These are phyloP conservation scores for Papilionanthe hybrid DNA, from an alignment of 116 monocot species.

Conservation along the genomic window DNA sequence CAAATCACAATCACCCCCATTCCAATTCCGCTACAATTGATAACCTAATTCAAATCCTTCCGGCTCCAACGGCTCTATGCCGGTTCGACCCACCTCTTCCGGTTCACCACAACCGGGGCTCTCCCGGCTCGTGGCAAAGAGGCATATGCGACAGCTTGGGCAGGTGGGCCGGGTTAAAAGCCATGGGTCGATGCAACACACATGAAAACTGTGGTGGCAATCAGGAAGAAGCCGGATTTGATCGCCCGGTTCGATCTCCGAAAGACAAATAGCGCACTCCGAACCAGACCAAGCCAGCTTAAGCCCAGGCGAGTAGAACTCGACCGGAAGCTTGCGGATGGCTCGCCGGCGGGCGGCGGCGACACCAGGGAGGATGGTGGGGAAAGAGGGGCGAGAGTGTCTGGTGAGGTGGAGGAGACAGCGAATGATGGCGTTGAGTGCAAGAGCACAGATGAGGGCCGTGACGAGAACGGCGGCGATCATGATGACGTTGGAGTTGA, in stretches of 20 bases:
- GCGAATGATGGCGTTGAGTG: neutral
- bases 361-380: neutral
- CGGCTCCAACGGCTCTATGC: neutral
- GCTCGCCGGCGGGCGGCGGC: neutral
- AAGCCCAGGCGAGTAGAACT: neutral
- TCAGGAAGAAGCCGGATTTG: conserved; percentile 13
- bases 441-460: neutral
- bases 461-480: neutral
- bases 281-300: neutral
- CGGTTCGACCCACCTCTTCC: neutral
- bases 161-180: conserved; percentile 12
- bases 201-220: conserved; percentile 21
- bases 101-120: neutral
- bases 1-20: no score
- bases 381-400: neutral
- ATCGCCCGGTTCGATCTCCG: conserved; percentile 13
- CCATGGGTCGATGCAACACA: conserved; percentile 20
- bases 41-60: neutral
- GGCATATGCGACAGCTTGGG: conserved; percentile 15
- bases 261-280: conserved; percentile 26
- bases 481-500: neutral
- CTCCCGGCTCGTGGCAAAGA: neutral
- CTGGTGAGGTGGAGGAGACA: neutral
- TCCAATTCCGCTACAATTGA: neutral
- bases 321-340: neutral